Evolutionary conservation across 768 basidiomycete genomes (phyloP).

Genomic region (Russula brevipes): DNA sequence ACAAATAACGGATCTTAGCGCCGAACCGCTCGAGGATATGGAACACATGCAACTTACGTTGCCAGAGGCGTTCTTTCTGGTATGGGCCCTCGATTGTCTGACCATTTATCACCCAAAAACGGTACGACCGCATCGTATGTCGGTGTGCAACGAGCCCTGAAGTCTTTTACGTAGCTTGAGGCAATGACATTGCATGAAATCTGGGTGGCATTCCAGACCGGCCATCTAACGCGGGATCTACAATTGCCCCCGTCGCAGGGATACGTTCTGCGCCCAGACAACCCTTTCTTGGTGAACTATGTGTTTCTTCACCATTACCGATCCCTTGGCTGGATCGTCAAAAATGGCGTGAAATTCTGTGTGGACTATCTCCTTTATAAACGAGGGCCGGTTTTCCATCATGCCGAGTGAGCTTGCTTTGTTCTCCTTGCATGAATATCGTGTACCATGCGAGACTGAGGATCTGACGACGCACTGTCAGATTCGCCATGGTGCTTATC

Average conservation of each 20-base stretch:
- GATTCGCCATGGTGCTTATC: constrained; percentile 86
- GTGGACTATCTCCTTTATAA: constrained; percentile 93
- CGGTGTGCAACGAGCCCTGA: background rate
- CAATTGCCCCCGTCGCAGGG: constrained; percentile 26
- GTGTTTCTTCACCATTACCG: constrained; percentile 92
- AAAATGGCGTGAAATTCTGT: constrained; percentile 95
- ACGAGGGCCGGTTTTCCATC: constrained; percentile 88
- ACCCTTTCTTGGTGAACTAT: constrained; percentile 89
- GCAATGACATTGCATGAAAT: constrained; percentile 52
- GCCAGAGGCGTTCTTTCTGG: constrained; percentile 83
- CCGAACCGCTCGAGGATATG: constrained; percentile 59
- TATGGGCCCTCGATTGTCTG: constrained; percentile 81
- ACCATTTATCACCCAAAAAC: constrained; percentile 59
- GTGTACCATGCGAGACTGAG: background rate
- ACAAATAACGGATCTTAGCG: constrained; percentile 39
- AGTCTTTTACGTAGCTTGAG: constrained; percentile 39
- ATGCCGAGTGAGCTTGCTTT: constrained; percentile 75
- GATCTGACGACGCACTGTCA: constrained; percentile 31
- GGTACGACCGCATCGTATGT: constrained; percentile 40
- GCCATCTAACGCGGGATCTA: constrained; percentile 41
- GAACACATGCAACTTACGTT: constrained; percentile 91
- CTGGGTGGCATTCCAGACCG: constrained; percentile 60
- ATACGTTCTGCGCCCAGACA: constrained; percentile 60
- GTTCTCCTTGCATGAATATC: constrained; percentile 14
- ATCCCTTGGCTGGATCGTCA: constrained; percentile 95